Evolutionary conservation across 108 stramenopile species (phyloP), one percentile per base, ranked within the genome.

Genomic region (Chaetoceros tenuissimus): DNA sequence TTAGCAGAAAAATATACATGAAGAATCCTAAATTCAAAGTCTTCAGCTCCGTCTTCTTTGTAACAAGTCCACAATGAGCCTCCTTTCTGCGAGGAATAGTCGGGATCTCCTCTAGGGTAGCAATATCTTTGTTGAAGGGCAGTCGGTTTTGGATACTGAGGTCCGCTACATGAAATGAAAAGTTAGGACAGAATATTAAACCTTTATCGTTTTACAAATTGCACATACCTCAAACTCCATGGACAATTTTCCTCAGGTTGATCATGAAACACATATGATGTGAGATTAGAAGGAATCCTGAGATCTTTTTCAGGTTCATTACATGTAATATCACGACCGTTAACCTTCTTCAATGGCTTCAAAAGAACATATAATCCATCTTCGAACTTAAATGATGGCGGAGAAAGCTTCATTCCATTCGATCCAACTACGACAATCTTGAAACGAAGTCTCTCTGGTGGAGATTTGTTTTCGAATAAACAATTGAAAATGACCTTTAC

Each of bases 1-100:
- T 89, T 88, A 52, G 68, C 66, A 13, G 87, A 89, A 46, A 64
- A 82, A 66, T 89, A 87, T 2, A 89, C 87, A 57, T 89, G 87
- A n/a, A 89, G 63, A 8, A 89, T 53, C 20, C 87, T 73, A 57
- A 57, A 80, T 28, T 80, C 69, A 21, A 62, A 49, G 53, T 78
- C 57, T 51, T 88, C 86, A 17, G 70, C 67, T n/a, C 80, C 78
- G 31, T 78, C 56, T 0, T 30, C 18, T 24, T 56, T 72, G 28
- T 76, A 70, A 66, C 55, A n/a, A 10, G 79, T 78, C 79, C 75
- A 85, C 17, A 80, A 40, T 0, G 79, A 72, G 13, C 79, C 87
- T 23, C 87, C 87, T 43, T 82, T 89, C n/a, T 57, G 55, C 21
- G 55, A 61, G 27, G 65, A 60, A 44, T 89, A 89, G 10, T 66